phyloP scores from a whole-genome alignment of 768 basidiomycete genomes.

The Steccherinum ochraceum region DNA sequence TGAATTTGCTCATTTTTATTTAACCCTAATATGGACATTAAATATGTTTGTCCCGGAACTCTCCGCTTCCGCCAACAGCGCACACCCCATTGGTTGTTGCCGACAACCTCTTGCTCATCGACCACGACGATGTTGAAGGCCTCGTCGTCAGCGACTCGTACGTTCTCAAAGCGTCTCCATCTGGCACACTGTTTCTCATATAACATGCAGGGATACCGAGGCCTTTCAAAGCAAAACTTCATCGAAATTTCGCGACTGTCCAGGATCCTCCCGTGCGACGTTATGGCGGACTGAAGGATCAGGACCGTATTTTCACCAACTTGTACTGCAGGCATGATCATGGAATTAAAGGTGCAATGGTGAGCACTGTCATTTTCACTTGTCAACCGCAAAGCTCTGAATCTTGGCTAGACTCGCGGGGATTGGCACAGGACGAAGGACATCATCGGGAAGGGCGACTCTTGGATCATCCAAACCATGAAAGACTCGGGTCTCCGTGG shows the following conservation, averaged over 20 bases:
- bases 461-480: constrained; percentile 94
- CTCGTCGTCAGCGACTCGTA: constrained; percentile 20
- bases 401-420: constrained; percentile 61
- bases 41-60: not conserved
- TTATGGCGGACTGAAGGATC: constrained; percentile 93
- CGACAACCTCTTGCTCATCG: constrained; percentile 16
- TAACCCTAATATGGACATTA: too few relatives aligned
- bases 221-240: constrained; percentile 23
- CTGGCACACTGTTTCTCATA: not conserved
- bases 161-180: constrained; percentile 6
- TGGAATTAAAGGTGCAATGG: constrained; percentile 88
- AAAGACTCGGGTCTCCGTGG: constrained; percentile 96
- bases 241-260: constrained; percentile 58
- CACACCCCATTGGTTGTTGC: not conserved
- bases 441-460: constrained; percentile 89
- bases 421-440: constrained; percentile 99
- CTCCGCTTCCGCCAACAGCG: not conserved
- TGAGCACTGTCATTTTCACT: constrained; percentile 26
- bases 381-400: not conserved
- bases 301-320: constrained; percentile 93
- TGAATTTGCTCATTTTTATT: too few relatives aligned
- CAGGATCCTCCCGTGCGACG: constrained; percentile 81
- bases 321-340: constrained; percentile 85
- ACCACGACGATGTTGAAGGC: constrained; percentile 25
- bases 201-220: constrained; percentile 15